Evolutionary conservation across 176 grass and related monocot genomes (phyloP).

Genomic region (Carex pumila): DNA sequence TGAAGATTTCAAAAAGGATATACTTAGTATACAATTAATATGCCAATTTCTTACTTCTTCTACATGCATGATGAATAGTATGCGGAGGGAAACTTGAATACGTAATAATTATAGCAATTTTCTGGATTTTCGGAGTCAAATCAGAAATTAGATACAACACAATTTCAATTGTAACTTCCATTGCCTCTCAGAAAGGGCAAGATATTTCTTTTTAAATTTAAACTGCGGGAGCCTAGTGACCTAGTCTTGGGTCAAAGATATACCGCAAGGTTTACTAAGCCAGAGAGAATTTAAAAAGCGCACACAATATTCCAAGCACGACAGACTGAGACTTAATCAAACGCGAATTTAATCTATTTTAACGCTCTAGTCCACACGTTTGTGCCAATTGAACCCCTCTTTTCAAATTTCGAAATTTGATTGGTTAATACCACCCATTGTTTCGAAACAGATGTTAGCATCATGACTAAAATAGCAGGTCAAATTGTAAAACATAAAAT

Average conservation of each 20-base stretch:
- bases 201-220: not conserved
- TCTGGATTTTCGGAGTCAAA: not conserved
- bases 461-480: not conserved
- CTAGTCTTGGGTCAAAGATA: conserved; percentile 12
- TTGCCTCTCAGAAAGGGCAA: not conserved
- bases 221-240: not conserved
- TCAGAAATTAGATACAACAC: not conserved
- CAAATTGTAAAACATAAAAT: not conserved
- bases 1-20: not conserved
- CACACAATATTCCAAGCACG: not conserved
- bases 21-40: not conserved
- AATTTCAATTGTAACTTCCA: not conserved
- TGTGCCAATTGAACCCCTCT: not conserved
- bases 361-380: not conserved
- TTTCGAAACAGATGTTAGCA: not conserved
- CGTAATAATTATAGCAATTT: not conserved
- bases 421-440: not conserved
- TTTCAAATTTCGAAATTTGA: not conserved
- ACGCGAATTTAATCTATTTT: conserved; percentile 4
- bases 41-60: not conserved
- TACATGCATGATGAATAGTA: not conserved
- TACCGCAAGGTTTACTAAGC: not conserved
- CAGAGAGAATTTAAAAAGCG: not conserved
- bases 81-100: not conserved
- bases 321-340: not conserved